Percentiles rank a stretch among this genome's conserved stretches.
Evolutionary conservation across 176 grass and related monocot genomes (phyloP).

Genomic region (Triticum timopheevii): DNA sequence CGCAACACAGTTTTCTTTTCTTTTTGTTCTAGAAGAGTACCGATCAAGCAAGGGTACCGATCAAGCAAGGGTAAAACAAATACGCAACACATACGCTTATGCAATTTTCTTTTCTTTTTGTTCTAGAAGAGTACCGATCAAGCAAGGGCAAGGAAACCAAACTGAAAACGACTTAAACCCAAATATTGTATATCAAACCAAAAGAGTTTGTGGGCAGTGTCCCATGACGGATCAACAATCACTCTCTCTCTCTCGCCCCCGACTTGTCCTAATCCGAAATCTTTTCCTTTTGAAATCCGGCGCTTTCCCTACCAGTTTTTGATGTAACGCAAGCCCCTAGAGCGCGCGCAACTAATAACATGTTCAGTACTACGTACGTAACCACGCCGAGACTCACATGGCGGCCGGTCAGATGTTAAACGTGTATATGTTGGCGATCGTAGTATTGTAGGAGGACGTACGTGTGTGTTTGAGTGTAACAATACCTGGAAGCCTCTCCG

Average conservation of each 20-base stretch:
- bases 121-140: background rate
- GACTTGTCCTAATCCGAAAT: slow-evolving; percentile 35
- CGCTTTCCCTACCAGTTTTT: slow-evolving; percentile 13
- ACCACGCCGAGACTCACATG: background rate
- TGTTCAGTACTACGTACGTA: background rate
- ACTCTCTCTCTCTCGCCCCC: slow-evolving; percentile 1
- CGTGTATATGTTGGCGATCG: background rate
- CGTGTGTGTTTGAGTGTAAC: background rate
- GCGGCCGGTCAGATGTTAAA: background rate
- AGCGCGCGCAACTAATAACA: slow-evolving; percentile 7
- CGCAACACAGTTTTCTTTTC: background rate
- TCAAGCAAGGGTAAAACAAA: background rate
- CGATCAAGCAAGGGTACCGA: background rate
- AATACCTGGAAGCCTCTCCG: slow-evolving; percentile 91
- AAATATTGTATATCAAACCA: background rate
- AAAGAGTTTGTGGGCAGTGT: background rate
- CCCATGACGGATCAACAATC: slow-evolving; percentile 23
- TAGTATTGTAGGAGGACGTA: no score
- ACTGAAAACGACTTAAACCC: slow-evolving; percentile 29
- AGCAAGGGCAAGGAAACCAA: slow-evolving; percentile 8
- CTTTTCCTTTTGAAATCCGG: background rate
- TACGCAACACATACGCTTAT: background rate
- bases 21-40: no score
- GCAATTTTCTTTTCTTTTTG: no score
- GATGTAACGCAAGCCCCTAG: slow-evolving; percentile 4